Evolutionary conservation across 257 asterid species (phyloP).

Genomic region (Nicotiana benthamiana): DNA sequence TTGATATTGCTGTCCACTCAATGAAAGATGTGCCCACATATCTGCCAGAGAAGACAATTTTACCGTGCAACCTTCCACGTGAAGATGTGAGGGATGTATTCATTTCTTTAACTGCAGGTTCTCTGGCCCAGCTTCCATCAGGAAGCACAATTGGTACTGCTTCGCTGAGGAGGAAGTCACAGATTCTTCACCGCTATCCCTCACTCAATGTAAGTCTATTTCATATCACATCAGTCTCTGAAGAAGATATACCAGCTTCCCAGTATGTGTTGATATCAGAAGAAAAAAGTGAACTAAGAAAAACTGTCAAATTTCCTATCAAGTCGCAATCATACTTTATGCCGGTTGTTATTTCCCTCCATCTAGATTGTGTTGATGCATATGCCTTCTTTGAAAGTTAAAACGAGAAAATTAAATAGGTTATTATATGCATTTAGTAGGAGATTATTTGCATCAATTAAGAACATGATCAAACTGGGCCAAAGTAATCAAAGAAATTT

Average conservation of each 20-base stretch:
- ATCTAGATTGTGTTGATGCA: background rate
- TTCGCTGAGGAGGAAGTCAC: conserved; percentile 92
- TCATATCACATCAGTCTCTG: background rate
- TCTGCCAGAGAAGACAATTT: conserved; percentile 67
- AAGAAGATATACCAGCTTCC: background rate
- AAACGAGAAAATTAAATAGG: background rate
- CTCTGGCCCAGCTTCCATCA: conserved; percentile 77
- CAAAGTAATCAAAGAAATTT: background rate
- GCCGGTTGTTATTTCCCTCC: background rate
- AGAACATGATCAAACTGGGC: background rate
- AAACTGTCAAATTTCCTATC: background rate
- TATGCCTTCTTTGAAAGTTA: background rate
- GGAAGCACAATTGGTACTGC: conserved; percentile 90
- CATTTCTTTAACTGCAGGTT: conserved; percentile 65
- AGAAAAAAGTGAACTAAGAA: background rate
- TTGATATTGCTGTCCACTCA: conserved; percentile 96
- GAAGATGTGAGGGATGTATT: conserved; percentile 98
- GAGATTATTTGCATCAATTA: background rate
- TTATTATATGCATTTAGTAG: background rate
- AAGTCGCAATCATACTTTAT: background rate
- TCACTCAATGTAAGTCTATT: conserved; percentile 45
- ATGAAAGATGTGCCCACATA: conserved; percentile 98
- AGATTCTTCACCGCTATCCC: conserved; percentile 80
- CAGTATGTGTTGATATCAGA: background rate
- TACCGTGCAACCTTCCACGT: conserved; percentile 94